Evolutionary conservation across 202 grass and related monocot genomes (phyloP).

Genomic region (Setaria viridis): DNA sequence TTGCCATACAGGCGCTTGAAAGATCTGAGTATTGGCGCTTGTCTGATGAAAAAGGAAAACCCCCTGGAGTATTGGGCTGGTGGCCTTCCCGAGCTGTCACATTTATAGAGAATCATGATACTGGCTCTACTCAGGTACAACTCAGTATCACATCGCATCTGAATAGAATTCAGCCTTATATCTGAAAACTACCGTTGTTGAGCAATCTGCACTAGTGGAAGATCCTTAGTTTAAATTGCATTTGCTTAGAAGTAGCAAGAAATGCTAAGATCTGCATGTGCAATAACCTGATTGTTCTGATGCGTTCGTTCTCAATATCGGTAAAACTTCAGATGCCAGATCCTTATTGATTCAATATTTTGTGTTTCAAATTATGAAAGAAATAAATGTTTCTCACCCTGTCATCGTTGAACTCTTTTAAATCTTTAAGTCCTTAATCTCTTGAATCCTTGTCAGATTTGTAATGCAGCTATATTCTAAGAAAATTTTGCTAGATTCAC

Average conservation of each 20-base stretch:
- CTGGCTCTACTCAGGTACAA: conserved; percentile 93
- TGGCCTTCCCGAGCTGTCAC: conserved; percentile 98
- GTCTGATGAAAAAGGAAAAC: conserved; percentile 85
- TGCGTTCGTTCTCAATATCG: conserved; percentile 8
- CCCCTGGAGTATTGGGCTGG: conserved; percentile 94
- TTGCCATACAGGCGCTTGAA: conserved; percentile 70
- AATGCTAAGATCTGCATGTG: not conserved
- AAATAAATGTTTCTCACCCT: not conserved
- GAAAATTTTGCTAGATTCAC: not conserved
- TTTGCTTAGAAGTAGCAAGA: conserved; percentile 28
- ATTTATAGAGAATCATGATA: conserved; percentile 99
- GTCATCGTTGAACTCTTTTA: conserved; percentile 14
- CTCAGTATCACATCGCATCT: conserved; percentile 18
- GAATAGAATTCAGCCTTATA: not conserved
- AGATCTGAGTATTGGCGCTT: conserved; percentile 97
- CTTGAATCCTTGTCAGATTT: conserved; percentile 30
- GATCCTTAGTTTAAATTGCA: conserved; percentile 27
- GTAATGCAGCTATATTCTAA: not conserved
- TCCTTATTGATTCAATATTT: conserved; percentile 17
- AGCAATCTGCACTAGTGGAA: not conserved
- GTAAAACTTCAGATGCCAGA: not conserved
- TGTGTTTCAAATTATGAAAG: conserved; percentile 14
- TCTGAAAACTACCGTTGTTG: not conserved
- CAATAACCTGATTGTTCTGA: conserved; percentile 17
- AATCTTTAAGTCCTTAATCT: not conserved